A percentile compares a stretch with the other conserved stretches of the same genome.
Evolutionary conservation across 805 yeast species (phyloP).

Genomic region (Metschnikowia noctiluminum): DNA sequence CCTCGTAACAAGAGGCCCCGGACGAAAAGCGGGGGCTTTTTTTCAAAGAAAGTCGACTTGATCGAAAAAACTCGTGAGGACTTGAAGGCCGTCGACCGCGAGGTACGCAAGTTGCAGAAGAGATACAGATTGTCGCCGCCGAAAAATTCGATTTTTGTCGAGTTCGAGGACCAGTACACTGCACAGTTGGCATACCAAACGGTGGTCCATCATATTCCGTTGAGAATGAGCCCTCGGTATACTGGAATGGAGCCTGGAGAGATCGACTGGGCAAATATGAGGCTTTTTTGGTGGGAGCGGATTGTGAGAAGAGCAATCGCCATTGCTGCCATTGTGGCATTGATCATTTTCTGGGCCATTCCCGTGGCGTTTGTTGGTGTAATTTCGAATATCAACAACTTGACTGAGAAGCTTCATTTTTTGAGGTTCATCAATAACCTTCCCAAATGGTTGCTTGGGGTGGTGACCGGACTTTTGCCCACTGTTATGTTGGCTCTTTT

Average conservation of each 20-base stretch:
- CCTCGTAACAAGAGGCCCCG: conserved; percentile 69
- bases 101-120: conserved; percentile 54
- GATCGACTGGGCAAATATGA: conserved; percentile 67
- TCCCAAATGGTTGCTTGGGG: conserved; percentile 54
- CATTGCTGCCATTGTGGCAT: conserved; percentile 48
- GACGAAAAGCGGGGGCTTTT: conserved; percentile 45
- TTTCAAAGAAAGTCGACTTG: conserved; percentile 55
- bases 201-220: conserved; percentile 60
- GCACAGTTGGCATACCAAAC: conserved; percentile 74
- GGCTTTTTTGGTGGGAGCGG: conserved; percentile 80
- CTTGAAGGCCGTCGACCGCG: conserved; percentile 54
- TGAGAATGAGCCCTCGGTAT: conserved; percentile 56
- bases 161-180: conserved; percentile 69
- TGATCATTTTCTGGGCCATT: conserved; percentile 66
- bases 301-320: conserved; percentile 53
- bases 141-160: conserved; percentile 79
- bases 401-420: conserved; percentile 50
- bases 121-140: conserved; percentile 48
- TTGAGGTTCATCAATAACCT: conserved; percentile 54
- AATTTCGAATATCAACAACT: conserved; percentile 61
- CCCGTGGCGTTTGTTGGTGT: conserved; percentile 80
- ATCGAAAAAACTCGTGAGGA: conserved; percentile 54
- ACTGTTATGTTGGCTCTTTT: conserved; percentile 61
- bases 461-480: conserved; percentile 68
- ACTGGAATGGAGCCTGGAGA: conserved; percentile 64